Percentiles rank a stretch among this genome's conserved stretches.
Conservation (phyloP, 2,329 filamentous ascomycete genomes). For the Curvularia sp. region DNA sequence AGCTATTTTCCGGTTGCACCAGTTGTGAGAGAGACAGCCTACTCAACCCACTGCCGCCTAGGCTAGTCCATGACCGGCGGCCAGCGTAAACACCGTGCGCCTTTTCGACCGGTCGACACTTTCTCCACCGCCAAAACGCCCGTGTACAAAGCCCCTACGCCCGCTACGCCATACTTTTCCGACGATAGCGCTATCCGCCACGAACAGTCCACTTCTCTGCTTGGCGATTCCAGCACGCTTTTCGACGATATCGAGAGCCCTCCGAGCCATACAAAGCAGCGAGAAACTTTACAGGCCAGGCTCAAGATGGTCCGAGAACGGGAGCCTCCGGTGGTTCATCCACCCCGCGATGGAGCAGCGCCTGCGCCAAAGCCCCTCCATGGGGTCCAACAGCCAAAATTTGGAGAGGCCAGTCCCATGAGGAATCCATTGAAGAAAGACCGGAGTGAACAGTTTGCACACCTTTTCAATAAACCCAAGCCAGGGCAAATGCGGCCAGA, state of each 20-base stretch:
- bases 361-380: conserved; percentile 40
- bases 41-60: not conserved
- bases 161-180: conserved; percentile 5
- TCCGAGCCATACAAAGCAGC: conserved; percentile 3
- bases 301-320: conserved; percentile 61
- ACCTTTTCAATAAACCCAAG: conserved; percentile 62
- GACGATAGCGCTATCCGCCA: conserved; percentile 13
- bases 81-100: conserved; percentile 40
- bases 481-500: conserved; percentile 58
- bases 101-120: conserved; percentile 45
- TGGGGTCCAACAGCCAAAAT: conserved; percentile 53
- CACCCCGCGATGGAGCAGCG: conserved; percentile 28
- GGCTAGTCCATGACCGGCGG: conserved; percentile 34
- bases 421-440: conserved; percentile 56
- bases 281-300: conserved; percentile 6
- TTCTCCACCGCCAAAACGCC: conserved; percentile 44
- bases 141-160: conserved; percentile 26
- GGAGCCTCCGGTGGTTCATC: conserved; percentile 52
- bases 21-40: not conserved
- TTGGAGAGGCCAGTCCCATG: conserved; percentile 66
- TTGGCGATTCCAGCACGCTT: conserved; percentile 46
- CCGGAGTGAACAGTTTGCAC: conserved; percentile 37
- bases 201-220: conserved; percentile 24
- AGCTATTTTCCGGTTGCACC: too few relatives aligned
- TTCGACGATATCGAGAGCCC: conserved; percentile 39